Evolutionary conservation across 495 filamentous ascomycete genomes (phyloP), one percentile per base, ranked within the genome.

Genomic region (Talaromyces borbonicus): DNA sequence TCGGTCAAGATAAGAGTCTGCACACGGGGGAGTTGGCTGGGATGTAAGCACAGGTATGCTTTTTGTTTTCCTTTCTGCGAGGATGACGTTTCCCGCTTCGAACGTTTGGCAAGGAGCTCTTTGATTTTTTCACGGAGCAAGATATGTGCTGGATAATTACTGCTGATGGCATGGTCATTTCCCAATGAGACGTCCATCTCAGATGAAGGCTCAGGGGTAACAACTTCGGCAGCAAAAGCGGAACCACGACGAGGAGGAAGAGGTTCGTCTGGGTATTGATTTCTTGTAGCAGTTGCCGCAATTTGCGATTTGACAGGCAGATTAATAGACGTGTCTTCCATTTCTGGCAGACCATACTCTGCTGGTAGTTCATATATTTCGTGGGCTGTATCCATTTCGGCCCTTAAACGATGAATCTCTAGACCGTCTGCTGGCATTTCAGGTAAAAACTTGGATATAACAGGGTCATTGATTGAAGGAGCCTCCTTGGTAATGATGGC

Each of bases 1-100:
- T 79, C 73, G 8, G 77, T 81, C 47, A 83, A 51, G 0, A 75
- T 67, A 12, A 83, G 52, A 0, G 72, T 74, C 41, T 75, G 67
- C n/a, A 78, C 50, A 47, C 77, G 69, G 3, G 76, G 72, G 4
- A 79, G 54, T 56, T 76, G 69, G 15, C 68, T 77, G n/a, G 75
- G 74, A 51, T 77, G 78, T 8, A 83, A 56, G 31, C 66, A 67
- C 12, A 64, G 65, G 20, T 67, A 58, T 32, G 55, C 58, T 38
- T 53, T 60, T 42, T 60, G 57, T 48, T 56, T 60, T 23, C 55
- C 51, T 41, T 56, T 45, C 26, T 47, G 51, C 0, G 58, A 50
- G 33, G 59, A 58, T 8, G 62, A 41, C 9, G 56, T 52, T 22
- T 62, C 54, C 15, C 54, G 61, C 20, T 55, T 58, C 3, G 67